Evolutionary conservation across 2,329 filamentous ascomycete genomes (phyloP), one percentile per base, ranked within the genome.

Genomic region (Aureobasidium pullulans): DNA sequence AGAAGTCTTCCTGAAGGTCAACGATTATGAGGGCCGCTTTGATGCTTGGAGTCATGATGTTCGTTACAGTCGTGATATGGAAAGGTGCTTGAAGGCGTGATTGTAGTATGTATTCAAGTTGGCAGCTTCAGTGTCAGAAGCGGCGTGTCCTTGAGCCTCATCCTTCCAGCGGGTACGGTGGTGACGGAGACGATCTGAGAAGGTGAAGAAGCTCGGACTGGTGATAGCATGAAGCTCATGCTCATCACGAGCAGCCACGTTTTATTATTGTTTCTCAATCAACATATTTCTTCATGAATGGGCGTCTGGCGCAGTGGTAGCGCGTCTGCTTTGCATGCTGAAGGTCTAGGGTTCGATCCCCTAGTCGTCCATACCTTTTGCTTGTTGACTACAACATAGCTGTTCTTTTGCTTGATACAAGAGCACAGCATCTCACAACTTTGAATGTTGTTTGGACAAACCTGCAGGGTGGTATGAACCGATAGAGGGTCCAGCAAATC

Each of bases 1-100:
- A 96, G 73, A 96, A 97, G 76, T 97, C 93, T 73, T 96, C 88
- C 74, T 97, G 94, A 69, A 96, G 81, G 73, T 96, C 92, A 57
- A 96, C 87, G 4, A 63, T 40, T 29, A 63, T 42, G 28, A 63
- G 58, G 15, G 60, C 62, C 13, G 62, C 46, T 43, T 49, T 59
- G 36, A 62, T 59, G 11, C 40, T 34, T 8, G 42, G 19, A 5
- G 44, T 3, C 54, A 58, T 58, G 9, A 6, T 49, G 31, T 4
- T 50, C 32, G 4, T 42, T 36, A 13, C 34, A 2, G 23, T 16
- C 36, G 34, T 40, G 15, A 11, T 2, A 2, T 50, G 16, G 11
- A 16, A n/a, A n/a, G 1, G 3, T 6, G 13, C 1, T 2, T 11
- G 23, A 11, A 6, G 23, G 23, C 23, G n/a, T 40, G 23, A 6